Conservation (phyloP, 148 eudicot species). For the Cornus controversa region DNA sequence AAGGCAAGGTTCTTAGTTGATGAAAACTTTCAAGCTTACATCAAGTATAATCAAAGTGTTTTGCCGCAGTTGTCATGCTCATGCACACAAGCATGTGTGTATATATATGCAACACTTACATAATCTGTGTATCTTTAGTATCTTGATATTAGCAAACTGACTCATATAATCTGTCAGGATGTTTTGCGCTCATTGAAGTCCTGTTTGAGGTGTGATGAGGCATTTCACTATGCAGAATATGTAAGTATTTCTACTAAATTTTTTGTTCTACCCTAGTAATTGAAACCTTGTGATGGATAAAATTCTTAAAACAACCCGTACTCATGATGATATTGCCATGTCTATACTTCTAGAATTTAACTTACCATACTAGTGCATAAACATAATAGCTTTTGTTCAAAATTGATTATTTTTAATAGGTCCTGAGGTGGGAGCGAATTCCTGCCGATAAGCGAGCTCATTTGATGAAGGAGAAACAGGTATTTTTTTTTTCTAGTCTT, state of each 20-base stretch:
- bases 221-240: slow-evolving; percentile 68
- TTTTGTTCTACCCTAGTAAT: no score
- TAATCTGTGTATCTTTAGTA: neutral
- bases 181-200: slow-evolving; percentile 62
- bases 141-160: slow-evolving; percentile 7
- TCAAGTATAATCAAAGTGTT: neutral
- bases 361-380: neutral
- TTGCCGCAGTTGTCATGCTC: neutral
- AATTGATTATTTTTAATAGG: slow-evolving; percentile 32
- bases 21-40: neutral
- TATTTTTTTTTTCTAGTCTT: slow-evolving; percentile 17
- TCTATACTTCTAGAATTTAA: neutral
- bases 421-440: slow-evolving; percentile 71
- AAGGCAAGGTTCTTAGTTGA: slow-evolving; percentile 1
- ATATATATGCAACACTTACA: neutral
- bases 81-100: neutral
- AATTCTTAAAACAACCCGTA: neutral
- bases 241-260: slow-evolving; percentile 40
- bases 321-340: neutral
- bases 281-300: neutral
- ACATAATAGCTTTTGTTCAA: neutral
- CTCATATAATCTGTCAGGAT: slow-evolving; percentile 48
- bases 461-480: slow-evolving; percentile 85
- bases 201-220: slow-evolving; percentile 65
- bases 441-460: slow-evolving; percentile 81